These are phyloP conservation scores for Apiospora kogelbergensis DNA, from an alignment of 2,329 filamentous ascomycete genomes.

Conservation along the genomic window DNA sequence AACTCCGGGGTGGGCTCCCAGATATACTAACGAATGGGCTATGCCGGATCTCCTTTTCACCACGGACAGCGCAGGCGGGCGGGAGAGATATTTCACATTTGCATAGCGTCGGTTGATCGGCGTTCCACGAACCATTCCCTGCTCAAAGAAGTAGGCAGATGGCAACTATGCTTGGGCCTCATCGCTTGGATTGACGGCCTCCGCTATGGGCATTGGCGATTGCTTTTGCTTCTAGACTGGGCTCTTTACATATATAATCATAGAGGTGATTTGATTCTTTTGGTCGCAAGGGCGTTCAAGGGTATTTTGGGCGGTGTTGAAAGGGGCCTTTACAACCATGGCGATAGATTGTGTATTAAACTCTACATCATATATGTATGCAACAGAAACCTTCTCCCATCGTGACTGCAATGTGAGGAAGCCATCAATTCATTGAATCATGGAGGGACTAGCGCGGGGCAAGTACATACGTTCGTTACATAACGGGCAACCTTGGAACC, in stretches of 20 bases:
- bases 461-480: neutral
- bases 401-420: neutral
- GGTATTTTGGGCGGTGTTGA: neutral
- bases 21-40: neutral
- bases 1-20: neutral
- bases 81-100: conserved; percentile 19
- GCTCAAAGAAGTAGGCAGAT: neutral
- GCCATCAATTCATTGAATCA: neutral
- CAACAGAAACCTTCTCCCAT: neutral
- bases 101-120: conserved; percentile 32
- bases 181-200: neutral
- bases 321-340: neutral
- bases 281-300: neutral
- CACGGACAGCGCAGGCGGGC: neutral
- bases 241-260: conserved; percentile 6
- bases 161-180: neutral
- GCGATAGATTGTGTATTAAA: conserved; percentile 1
- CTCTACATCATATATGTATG: neutral
- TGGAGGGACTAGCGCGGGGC: neutral
- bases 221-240: neutral
- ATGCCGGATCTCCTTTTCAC: neutral
- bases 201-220: neutral
- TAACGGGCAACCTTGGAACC: neutral
- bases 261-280: neutral
- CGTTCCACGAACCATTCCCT: conserved; percentile 18